Evolutionary conservation across 176 grass and related monocot species (phyloP).

Genomic region (Sorghum bicolor): DNA sequence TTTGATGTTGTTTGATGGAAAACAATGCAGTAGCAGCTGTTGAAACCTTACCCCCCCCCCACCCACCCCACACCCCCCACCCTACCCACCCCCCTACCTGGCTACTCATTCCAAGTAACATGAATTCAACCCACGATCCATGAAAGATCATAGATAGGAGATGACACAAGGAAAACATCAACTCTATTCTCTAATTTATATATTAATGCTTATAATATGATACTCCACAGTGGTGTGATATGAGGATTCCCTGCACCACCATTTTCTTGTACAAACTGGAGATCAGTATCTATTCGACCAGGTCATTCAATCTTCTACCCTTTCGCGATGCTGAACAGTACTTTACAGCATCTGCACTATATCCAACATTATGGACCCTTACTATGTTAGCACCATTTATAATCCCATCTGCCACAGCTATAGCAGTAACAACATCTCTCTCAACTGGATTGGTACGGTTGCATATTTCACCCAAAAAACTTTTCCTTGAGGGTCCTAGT

Average conservation of each 20-base stretch:
- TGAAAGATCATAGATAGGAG: constrained; percentile 5
- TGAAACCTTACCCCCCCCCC: no score
- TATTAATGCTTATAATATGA: neutral
- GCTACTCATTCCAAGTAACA: neutral
- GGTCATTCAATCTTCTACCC: constrained; percentile 1
- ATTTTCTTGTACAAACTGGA: constrained; percentile 11
- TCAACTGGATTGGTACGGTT: constrained; percentile 42
- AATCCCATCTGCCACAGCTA: constrained; percentile 43
- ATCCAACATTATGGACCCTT: constrained; percentile 74
- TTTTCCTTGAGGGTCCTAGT: constrained; percentile 75
- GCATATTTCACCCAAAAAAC: constrained; percentile 75
- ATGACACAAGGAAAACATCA: neutral
- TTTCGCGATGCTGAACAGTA: constrained; percentile 44
- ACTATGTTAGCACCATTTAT: constrained; percentile 80
- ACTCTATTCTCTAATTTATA: neutral
- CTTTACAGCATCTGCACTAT: constrained; percentile 56
- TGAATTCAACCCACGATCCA: neutral
- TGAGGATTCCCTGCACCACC: neutral
- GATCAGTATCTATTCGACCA: neutral
- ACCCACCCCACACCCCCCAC: no score
- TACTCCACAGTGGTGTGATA: neutral
- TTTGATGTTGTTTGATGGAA: neutral
- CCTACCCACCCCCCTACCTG: no score
- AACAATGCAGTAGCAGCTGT: neutral
- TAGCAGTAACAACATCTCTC: constrained; percentile 61